Evolutionary conservation across 176 grass and related monocot genomes (phyloP).

Genomic region (Hordeum vulgare): MorexV3_pseudomolecules_assembly NC_058518.1:419150225-419150724

Average conservation of each 20-base stretch:
- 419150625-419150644: not conserved
- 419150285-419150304: not conserved
- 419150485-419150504: not conserved
- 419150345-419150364: not conserved
- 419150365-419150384: not conserved
- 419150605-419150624: slow-evolving; percentile 7
- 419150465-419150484: not conserved
- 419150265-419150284: not conserved
- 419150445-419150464: slow-evolving; percentile 45
- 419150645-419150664: not conserved
- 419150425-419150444: slow-evolving; percentile 69
- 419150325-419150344: not conserved
- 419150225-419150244: not conserved
- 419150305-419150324: not conserved
- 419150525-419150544: slow-evolving; percentile 16
- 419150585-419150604: not conserved
- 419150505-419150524: slow-evolving; percentile 4
- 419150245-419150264: not conserved
- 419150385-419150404: slow-evolving; percentile 30
- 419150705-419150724: not conserved
- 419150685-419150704: not conserved
- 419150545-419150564: slow-evolving; percentile 29
- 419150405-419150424: slow-evolving; percentile 84
- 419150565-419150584: not conserved
- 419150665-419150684: not conserved